Evolutionary conservation across 2,329 filamentous ascomycete species (phyloP).

Genomic region (Zymoseptoria pseudotritici): DNA sequence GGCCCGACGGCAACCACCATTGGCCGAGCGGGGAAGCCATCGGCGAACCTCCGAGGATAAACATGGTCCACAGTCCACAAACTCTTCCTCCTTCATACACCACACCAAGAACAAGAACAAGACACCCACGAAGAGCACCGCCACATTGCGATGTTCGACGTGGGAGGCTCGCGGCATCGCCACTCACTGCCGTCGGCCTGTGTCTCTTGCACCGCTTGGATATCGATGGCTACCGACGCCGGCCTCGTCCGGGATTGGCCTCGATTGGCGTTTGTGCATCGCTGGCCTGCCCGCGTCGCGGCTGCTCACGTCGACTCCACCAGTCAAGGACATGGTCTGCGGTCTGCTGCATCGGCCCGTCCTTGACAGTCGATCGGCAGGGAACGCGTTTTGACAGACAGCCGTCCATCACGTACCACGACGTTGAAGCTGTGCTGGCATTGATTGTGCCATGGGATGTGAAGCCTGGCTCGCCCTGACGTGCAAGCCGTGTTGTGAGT

Average conservation of each 20-base stretch:
- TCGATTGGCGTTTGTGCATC: slow-evolving; percentile 5
- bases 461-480: not conserved
- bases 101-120: no score
- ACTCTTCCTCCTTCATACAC: not conserved
- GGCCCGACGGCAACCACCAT: not conserved
- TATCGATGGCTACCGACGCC: slow-evolving; percentile 30
- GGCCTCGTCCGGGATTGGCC: not conserved
- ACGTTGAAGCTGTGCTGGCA: not conserved
- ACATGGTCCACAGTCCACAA: not conserved
- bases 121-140: not conserved
- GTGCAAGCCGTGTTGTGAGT: not conserved
- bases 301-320: not conserved
- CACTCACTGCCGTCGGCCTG: slow-evolving; percentile 1
- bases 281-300: slow-evolving; percentile 4
- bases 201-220: slow-evolving; percentile 9
- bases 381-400: slow-evolving; percentile 11
- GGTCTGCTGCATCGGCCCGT: slow-evolving; percentile 12
- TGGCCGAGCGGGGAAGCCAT: not conserved
- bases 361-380: slow-evolving; percentile 11
- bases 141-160: not conserved
- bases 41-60: not conserved
- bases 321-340: slow-evolving; percentile 5
- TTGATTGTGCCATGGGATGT: not conserved
- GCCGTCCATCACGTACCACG: not conserved
- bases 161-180: not conserved